These are phyloP conservation scores for Krasilnikovozyma curviuscula DNA, from an alignment of 768 basidiomycete species.

Conservation along the genomic window DNA sequence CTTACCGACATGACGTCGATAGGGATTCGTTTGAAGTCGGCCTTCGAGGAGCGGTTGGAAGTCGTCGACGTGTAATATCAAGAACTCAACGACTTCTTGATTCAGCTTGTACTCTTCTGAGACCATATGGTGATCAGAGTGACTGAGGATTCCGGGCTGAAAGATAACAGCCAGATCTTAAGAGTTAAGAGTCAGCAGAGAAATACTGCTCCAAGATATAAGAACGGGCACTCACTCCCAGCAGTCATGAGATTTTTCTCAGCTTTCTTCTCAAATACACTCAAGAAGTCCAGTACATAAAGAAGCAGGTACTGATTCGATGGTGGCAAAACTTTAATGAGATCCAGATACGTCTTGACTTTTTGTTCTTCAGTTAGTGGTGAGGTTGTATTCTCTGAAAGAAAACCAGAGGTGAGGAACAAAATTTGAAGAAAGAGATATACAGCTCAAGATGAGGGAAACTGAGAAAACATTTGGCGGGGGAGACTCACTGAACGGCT, in stretches of 20 bases:
- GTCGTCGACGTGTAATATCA: slow-evolving; percentile 90
- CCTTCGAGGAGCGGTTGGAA: slow-evolving; percentile 38
- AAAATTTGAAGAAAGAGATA: not conserved
- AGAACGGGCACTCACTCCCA: slow-evolving; percentile 41
- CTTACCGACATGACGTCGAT: slow-evolving; percentile 1
- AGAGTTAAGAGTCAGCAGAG: not conserved
- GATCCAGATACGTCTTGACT: slow-evolving; percentile 57
- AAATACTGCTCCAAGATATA: not conserved
- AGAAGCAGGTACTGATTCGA: slow-evolving; percentile 89
- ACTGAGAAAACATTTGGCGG: not conserved
- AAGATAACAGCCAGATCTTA: slow-evolving; percentile 92
- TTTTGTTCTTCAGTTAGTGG: no score
- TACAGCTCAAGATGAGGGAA: not conserved
- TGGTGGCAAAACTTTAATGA: slow-evolving; percentile 68
- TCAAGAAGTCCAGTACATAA: slow-evolving; percentile 86
- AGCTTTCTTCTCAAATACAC: slow-evolving; percentile 77
- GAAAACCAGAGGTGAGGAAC: not conserved
- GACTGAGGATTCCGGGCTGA: slow-evolving; percentile 80
- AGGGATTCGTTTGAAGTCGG: slow-evolving; percentile 7
- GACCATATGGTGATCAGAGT: slow-evolving; percentile 66
- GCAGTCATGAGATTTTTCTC: slow-evolving; percentile 93
- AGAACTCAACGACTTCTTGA: slow-evolving; percentile 78
- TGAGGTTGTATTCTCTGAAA: no score
- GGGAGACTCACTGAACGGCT: slow-evolving; percentile 9
- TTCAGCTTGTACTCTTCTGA: slow-evolving; percentile 71